These are phyloP conservation scores for Coleophoma cylindrospora DNA, from an alignment of 2,329 filamentous ascomycete species.

Conservation along the genomic window DNA sequence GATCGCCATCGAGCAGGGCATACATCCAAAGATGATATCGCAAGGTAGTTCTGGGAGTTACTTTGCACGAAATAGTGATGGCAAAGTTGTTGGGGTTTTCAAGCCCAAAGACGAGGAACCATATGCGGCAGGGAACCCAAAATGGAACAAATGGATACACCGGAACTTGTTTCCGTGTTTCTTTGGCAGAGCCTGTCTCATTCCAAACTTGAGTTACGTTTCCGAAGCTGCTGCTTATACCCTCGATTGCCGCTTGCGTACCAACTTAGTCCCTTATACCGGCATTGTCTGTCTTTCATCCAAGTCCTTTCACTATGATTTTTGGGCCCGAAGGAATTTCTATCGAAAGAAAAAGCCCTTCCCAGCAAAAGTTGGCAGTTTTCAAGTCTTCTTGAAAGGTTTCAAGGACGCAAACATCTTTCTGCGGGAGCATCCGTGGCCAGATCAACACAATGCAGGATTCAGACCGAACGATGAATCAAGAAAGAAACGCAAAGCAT, in stretches of 20 bases:
- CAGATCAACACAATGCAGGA: constrained; percentile 66
- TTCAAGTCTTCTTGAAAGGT: constrained; percentile 94
- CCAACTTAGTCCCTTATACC: constrained; percentile 91
- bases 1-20: constrained; percentile 79
- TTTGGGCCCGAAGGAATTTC: constrained; percentile 87
- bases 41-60: constrained; percentile 98
- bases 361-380: constrained; percentile 88
- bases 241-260: constrained; percentile 83
- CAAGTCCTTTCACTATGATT: constrained; percentile 97
- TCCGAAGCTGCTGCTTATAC: constrained; percentile 97
- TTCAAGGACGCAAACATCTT: constrained; percentile 98
- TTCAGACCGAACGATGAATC: constrained; percentile 66
- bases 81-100: constrained; percentile 95
- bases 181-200: constrained; percentile 89
- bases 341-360: constrained; percentile 83
- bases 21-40: constrained; percentile 92
- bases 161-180: constrained; percentile 95
- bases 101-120: constrained; percentile 99
- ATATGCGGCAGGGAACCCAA: constrained; percentile 93
- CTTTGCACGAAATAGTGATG: constrained; percentile 86
- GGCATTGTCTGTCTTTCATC: constrained; percentile 92
- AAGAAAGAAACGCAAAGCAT: constrained; percentile 63
- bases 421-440: constrained; percentile 92
- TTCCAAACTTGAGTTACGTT: constrained; percentile 95
- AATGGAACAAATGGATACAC: constrained; percentile 99